These are phyloP conservation scores for Camptophora hylomeconis DNA, from an alignment of 2,329 filamentous ascomycete genomes.

Conservation along the genomic window DNA sequence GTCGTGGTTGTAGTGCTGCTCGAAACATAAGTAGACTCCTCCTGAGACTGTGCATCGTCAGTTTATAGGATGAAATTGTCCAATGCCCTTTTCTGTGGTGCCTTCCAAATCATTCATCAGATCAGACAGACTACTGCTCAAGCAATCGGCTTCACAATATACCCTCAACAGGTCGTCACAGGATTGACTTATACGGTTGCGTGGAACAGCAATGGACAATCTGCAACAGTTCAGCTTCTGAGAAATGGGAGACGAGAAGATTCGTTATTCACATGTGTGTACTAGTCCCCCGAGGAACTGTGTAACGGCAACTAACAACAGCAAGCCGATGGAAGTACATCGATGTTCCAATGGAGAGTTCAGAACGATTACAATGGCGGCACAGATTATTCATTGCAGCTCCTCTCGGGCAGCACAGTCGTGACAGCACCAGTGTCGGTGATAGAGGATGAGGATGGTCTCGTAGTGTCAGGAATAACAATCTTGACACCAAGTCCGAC, in stretches of 20 bases:
- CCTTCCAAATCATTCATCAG: too few species aligned
- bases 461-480: not conserved
- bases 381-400: not conserved
- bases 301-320: too few species aligned
- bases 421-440: not conserved
- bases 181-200: not conserved
- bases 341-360: not conserved
- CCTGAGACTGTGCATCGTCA: too few species aligned
- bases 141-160: not conserved
- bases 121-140: slow-evolving; percentile 2
- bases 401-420: not conserved
- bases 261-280: not conserved
- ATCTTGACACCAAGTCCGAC: not conserved
- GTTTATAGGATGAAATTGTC: too few species aligned
- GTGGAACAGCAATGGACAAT: slow-evolving; percentile 1
- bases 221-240: not conserved
- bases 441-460: slow-evolving; percentile 2
- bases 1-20: too few species aligned
- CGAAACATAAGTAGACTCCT: too few species aligned
- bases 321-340: not conserved
- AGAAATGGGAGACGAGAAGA: not conserved
- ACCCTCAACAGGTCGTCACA: slow-evolving; percentile 1
- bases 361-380: not conserved
- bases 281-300: too few species aligned
- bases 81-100: too few species aligned